Percentiles rank a stretch among this genome's conserved stretches.
Conservation (phyloP, 139 green algal genomes). For the Pseudopediastrum boryanum region DNA sequence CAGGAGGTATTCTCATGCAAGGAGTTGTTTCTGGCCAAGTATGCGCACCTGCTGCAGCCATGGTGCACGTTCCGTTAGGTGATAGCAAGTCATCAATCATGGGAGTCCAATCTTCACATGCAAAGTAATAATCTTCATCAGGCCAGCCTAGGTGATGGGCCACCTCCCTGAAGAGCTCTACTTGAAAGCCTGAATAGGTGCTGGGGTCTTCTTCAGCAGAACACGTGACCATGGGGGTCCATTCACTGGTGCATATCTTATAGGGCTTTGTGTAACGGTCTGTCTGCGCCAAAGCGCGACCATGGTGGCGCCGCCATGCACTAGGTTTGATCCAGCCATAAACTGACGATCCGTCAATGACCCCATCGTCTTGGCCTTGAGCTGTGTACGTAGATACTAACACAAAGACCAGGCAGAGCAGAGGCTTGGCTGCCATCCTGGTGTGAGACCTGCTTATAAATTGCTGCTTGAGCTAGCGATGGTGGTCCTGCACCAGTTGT, state of each 20-base stretch:
- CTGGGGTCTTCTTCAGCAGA: background rate
- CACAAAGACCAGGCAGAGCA: no score
- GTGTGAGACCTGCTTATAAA: no score
- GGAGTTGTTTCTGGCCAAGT: background rate
- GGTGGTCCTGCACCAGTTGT: no score
- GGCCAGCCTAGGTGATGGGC: conserved; percentile 15
- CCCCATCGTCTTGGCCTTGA: no score
- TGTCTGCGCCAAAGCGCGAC: no score
- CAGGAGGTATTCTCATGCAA: no score
- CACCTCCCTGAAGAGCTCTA: conserved; percentile 18
- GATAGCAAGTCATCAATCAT: conserved; percentile 25
- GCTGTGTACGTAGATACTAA: no score
- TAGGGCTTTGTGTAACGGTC: background rate
- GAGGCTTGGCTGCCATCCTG: no score
- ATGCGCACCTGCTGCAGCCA: conserved; percentile 27
- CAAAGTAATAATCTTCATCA: conserved; percentile 20
- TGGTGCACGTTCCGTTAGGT: conserved; percentile 6
- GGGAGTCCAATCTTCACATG: conserved; percentile 17
- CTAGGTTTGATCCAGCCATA: no score
- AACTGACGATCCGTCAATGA: no score
- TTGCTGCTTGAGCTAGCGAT: no score
- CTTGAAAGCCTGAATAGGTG: conserved; percentile 18
- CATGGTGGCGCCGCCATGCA: no score
- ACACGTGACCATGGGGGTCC: conserved; percentile 24
- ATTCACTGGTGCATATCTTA: conserved; percentile 21